Conservation (phyloP, 2,329 filamentous ascomycete species). For the Ascochyta fabae region DNA sequence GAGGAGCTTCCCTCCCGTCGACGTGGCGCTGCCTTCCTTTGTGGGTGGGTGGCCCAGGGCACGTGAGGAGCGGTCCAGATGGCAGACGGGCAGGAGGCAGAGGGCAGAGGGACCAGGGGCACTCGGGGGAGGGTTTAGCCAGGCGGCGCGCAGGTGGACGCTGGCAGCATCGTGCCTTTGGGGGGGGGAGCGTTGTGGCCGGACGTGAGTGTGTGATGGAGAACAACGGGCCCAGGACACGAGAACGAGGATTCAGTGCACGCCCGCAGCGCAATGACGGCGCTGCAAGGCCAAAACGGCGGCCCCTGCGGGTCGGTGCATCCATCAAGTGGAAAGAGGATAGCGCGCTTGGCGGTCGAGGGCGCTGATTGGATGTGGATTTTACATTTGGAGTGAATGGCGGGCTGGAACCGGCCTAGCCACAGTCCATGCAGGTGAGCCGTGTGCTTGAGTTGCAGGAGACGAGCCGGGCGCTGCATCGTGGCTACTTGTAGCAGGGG, state of each 20-base stretch:
- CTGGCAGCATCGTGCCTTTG: slow-evolving; percentile 35
- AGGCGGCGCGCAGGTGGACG: slow-evolving; percentile 25
- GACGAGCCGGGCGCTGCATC: background rate
- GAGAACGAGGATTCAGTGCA: slow-evolving; percentile 31
- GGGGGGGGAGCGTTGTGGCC: slow-evolving; percentile 24
- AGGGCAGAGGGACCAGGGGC: background rate
- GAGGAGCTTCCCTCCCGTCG: slow-evolving; percentile 30
- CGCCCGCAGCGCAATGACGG: slow-evolving; percentile 28
- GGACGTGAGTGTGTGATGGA: slow-evolving; percentile 32
- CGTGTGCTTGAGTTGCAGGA: background rate
- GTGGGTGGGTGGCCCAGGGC: slow-evolving; percentile 21
- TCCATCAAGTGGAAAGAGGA: slow-evolving; percentile 1
- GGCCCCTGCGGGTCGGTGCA: slow-evolving; percentile 17
- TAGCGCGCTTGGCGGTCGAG: background rate
- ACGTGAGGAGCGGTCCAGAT: slow-evolving; percentile 29
- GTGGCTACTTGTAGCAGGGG: no score
- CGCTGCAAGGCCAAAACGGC: slow-evolving; percentile 23
- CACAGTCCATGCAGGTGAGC: background rate
- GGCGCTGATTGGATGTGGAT: background rate
- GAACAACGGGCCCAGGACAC: slow-evolving; percentile 38
- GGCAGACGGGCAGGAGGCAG: background rate
- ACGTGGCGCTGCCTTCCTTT: slow-evolving; percentile 44
- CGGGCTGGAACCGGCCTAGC: background rate
- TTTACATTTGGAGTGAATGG: background rate
- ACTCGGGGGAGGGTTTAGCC: slow-evolving; percentile 19